Percentiles rank a stretch among this genome's conserved stretches.
Conservation (phyloP, 306 rosid genomes). For the Vigna unguiculata region DNA sequence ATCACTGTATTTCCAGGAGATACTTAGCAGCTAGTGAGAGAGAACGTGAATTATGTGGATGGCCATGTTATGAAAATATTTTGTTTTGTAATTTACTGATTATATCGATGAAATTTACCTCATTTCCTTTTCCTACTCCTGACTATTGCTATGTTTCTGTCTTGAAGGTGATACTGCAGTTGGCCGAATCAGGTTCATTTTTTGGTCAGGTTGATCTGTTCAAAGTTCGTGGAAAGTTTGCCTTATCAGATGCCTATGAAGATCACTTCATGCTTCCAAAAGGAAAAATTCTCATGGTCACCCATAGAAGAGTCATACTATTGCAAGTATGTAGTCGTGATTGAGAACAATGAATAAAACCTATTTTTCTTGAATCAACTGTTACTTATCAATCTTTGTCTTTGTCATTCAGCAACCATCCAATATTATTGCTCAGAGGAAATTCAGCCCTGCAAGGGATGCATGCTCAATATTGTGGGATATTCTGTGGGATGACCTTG, state of each 20-base stretch:
- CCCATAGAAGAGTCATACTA: slow-evolving; percentile 84
- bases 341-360: slow-evolving; percentile 24
- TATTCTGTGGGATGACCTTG: slow-evolving; percentile 82
- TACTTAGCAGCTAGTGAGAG: slow-evolving; percentile 10
- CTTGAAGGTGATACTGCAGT: slow-evolving; percentile 87
- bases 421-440: slow-evolving; percentile 83
- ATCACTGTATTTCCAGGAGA: slow-evolving; percentile 22
- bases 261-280: slow-evolving; percentile 92
- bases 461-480: slow-evolving; percentile 96
- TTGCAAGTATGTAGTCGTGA: slow-evolving; percentile 76
- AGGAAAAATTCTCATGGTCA: slow-evolving; percentile 80
- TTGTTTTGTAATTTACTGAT: slow-evolving; percentile 24
- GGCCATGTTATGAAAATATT: slow-evolving; percentile 29
- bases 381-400: slow-evolving; percentile 32
- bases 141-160: slow-evolving; percentile 43
- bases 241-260: slow-evolving; percentile 96
- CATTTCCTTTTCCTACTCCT: slow-evolving; percentile 23
- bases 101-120: slow-evolving; percentile 18
- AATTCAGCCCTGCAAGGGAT: slow-evolving; percentile 96
- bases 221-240: slow-evolving; percentile 98
- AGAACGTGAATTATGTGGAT: slow-evolving; percentile 13
- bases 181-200: slow-evolving; percentile 98
- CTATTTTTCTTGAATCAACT: slow-evolving; percentile 31
- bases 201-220: slow-evolving; percentile 96
- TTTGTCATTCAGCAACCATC: slow-evolving; percentile 81